Evolutionary conservation across 495 filamentous ascomycete species (phyloP).

Genomic region (Penicillium ucsense): DNA sequence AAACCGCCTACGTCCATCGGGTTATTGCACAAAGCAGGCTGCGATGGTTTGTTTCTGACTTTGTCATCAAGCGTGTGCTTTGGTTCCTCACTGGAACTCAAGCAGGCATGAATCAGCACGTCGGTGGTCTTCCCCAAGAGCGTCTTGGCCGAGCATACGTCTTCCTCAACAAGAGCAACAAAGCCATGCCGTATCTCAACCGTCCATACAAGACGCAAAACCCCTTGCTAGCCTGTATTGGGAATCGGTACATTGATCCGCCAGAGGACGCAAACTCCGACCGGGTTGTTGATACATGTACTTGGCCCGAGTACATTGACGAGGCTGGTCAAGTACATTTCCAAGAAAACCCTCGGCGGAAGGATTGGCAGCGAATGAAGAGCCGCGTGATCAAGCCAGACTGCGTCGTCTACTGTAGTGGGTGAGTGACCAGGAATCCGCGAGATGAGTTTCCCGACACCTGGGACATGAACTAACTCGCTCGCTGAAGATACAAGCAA

Average conservation of each 20-base stretch:
- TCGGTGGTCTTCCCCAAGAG: conserved; percentile 8
- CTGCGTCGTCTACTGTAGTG: conserved; percentile 9
- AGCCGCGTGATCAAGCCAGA: conserved; percentile 4
- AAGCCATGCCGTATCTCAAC: conserved; percentile 13
- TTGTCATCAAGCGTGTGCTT: conserved; percentile 8
- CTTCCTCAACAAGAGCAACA: conserved; percentile 13
- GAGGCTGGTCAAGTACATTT: conserved; percentile 6
- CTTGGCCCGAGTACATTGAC: conserved; percentile 10
- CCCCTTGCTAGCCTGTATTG: conserved; percentile 6
- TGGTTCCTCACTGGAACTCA: conserved; percentile 11
- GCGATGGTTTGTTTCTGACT: conserved; percentile 8
- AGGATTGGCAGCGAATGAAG: conserved; percentile 11
- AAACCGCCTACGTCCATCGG: conserved; percentile 10
- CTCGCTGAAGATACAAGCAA: conserved; percentile 5
- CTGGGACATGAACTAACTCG: background rate
- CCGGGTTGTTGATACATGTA: conserved; percentile 9
- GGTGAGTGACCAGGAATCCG: background rate
- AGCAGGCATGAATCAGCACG: conserved; percentile 11
- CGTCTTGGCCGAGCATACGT: conserved; percentile 7
- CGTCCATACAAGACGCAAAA: conserved; percentile 8
- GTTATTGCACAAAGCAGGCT: conserved; percentile 7
- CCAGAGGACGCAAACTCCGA: conserved; percentile 9
- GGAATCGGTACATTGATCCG: conserved; percentile 10
- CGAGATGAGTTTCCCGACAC: background rate
- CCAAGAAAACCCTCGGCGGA: conserved; percentile 3